Base-by-base conservation (phyloP, 164 flowering plant genomes). In the Sedum album region DNA sequence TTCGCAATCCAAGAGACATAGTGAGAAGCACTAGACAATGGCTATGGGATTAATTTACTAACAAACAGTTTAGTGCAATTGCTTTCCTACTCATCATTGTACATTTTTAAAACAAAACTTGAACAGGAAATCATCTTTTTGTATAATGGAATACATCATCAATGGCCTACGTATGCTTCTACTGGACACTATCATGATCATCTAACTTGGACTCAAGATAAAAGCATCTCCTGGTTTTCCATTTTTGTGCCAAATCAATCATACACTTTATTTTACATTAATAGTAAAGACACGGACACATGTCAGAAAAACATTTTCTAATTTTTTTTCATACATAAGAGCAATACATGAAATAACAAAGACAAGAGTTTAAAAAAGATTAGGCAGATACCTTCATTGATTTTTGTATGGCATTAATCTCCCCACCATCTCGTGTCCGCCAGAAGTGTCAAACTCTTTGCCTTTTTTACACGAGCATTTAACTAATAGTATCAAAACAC, bases 391-490 rank as follows among this genome's bases (percentile, higher is more conserved):
- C 62, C 33, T 57, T 57, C 62, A 18, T 33, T 13, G 33, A 28
- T 28, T 57, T 57, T 26, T 26, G 31, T 26, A 57, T 57, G 11
- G 33, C 62, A 23, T 57, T 57, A 33, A 57, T 57, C 62, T 57
- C 25, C 62, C 62, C 62, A 57, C 62, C 62, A 57, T 28, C 62
- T 38, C 44, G 84, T 44, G 60, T 55, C 60, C 15, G 31, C 60
- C 17, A 25, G 31, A 55, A 55, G 60, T 55, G 25, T 55, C 46
- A 55, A n/a, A 55, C 60, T 55, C 60, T 10, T 26, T 23, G 3
- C 60, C 31, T n/a, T 13, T 25, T n/a, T 51, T 53, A 53, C 28
- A 53, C 30, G 57, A 53, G 23, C 25, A 2, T 51, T n/a, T 55
- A 8, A 55, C 4, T 25, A 15, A 25, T 55, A 11, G 25, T n/a